A percentile compares a stretch with the other conserved stretches of the same genome.
Conservation (phyloP, 352 stramenopile species). For the Pythium oligandrum region DNA sequence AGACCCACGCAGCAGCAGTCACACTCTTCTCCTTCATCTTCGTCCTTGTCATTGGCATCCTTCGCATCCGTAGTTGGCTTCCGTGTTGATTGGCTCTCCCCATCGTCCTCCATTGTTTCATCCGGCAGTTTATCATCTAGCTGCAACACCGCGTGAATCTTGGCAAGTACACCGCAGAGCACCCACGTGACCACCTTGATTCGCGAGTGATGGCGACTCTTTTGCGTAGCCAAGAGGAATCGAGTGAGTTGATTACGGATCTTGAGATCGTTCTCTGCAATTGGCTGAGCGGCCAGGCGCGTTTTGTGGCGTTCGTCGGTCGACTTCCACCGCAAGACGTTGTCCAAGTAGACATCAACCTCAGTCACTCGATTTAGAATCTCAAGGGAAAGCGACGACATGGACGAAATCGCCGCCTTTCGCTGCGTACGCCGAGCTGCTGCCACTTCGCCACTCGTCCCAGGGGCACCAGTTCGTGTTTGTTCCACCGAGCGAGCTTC, state of each 20-base stretch:
- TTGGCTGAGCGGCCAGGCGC: slow-evolving; percentile 63
- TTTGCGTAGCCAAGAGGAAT: slow-evolving; percentile 68
- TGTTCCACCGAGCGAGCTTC: slow-evolving; percentile 13
- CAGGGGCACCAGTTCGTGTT: slow-evolving; percentile 4
- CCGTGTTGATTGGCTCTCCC: not conserved
- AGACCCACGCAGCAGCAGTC: slow-evolving; percentile 37
- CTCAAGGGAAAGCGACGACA: slow-evolving; percentile 70
- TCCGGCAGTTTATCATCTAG: slow-evolving; percentile 66
- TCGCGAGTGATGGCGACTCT: slow-evolving; percentile 74
- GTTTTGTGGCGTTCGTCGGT: slow-evolving; percentile 25
- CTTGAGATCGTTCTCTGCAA: slow-evolving; percentile 69
- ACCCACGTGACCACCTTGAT: slow-evolving; percentile 86
- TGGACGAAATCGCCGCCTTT: slow-evolving; percentile 13
- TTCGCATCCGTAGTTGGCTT: slow-evolving; percentile 8
- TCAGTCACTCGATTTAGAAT: slow-evolving; percentile 79
- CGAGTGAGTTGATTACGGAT: slow-evolving; percentile 73
- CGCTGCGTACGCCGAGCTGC: not conserved
- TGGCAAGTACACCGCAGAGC: slow-evolving; percentile 79
- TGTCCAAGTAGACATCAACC: slow-evolving; percentile 81
- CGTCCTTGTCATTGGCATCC: slow-evolving; percentile 15
- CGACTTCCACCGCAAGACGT: slow-evolving; percentile 59
- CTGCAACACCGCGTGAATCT: slow-evolving; percentile 71
- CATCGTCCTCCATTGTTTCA: slow-evolving; percentile 9
- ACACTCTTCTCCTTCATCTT: slow-evolving; percentile 44
- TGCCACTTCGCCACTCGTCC: not conserved